These are phyloP conservation scores for Fusarium pilosicola DNA, from an alignment of 2,329 filamentous ascomycete species.

Conservation along the genomic window DNA sequence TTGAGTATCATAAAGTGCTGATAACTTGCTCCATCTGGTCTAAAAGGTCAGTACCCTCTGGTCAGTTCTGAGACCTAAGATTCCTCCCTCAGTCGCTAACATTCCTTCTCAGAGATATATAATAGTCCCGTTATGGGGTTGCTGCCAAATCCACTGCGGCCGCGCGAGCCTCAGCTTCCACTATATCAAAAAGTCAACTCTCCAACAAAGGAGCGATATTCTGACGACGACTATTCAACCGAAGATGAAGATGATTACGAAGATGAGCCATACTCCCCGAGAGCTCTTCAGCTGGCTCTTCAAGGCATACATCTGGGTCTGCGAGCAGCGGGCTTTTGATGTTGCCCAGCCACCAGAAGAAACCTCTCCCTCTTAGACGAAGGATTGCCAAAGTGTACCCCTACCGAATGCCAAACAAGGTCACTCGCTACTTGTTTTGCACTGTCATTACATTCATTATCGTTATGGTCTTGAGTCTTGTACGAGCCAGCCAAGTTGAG, in stretches of 20 bases:
- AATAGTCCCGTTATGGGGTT: constrained; percentile 57
- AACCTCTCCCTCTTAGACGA: constrained; percentile 29
- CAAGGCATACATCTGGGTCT: constrained; percentile 62
- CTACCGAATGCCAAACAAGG: constrained; percentile 75
- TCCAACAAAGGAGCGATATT: constrained; percentile 61
- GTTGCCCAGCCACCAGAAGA: constrained; percentile 52
- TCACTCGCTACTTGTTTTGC: constrained; percentile 82
- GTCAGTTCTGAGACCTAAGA: constrained; percentile 14
- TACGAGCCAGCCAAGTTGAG: constrained; percentile 77
- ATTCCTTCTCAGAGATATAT: constrained; percentile 8
- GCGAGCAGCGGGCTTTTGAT: constrained; percentile 57
- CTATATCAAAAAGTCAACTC: constrained; percentile 59
- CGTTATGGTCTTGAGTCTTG: constrained; percentile 79
- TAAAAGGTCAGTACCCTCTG: constrained; percentile 12
- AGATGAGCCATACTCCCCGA: constrained; percentile 53
- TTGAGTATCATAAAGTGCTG: neutral
- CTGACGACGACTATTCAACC: constrained; percentile 60
- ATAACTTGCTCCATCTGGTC: constrained; percentile 22
- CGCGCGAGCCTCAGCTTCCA: constrained; percentile 60
- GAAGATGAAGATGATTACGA: constrained; percentile 59
- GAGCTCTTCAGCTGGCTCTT: constrained; percentile 60
- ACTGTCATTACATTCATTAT: constrained; percentile 75
- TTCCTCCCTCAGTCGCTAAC: constrained; percentile 19
- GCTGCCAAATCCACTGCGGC: constrained; percentile 58
- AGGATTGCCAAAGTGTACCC: constrained; percentile 47